phyloP scores from a whole-genome alignment of 768 basidiomycete species.

The Boletellus sp. region DNA sequence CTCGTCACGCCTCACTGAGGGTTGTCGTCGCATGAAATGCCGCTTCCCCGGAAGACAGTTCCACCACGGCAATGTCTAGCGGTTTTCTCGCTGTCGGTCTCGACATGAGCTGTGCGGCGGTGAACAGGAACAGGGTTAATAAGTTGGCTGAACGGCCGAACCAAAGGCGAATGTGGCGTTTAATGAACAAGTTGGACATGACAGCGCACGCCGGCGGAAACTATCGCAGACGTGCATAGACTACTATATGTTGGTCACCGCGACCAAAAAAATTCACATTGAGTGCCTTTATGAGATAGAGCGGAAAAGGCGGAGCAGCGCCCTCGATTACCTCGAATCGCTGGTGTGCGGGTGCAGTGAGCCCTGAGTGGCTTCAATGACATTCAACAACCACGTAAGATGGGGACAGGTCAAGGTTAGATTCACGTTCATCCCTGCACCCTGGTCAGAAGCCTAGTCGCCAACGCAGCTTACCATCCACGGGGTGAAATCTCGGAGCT shows the following conservation, averaged over 20 bases:
- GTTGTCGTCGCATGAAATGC: slow-evolving; percentile 56
- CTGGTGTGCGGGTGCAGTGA: too few relatives aligned
- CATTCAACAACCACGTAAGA: slow-evolving; percentile 4
- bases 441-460: slow-evolving; percentile 49
- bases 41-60: slow-evolving; percentile 55
- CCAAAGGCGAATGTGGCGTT: too few relatives aligned
- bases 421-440: slow-evolving; percentile 51
- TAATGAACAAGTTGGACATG: too few relatives aligned
- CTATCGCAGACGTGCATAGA: too few relatives aligned
- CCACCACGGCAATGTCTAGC: slow-evolving; percentile 49
- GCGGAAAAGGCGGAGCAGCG: too few relatives aligned
- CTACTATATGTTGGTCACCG: too few relatives aligned
- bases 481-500: slow-evolving; percentile 53
- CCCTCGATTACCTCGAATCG: too few relatives aligned
- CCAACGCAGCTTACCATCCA: slow-evolving; percentile 58
- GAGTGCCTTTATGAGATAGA: too few relatives aligned
- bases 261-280: too few relatives aligned
- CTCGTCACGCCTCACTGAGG: slow-evolving; percentile 51
- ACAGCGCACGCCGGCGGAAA: too few relatives aligned
- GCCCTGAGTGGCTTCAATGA: too few relatives aligned
- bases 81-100: slow-evolving; percentile 54
- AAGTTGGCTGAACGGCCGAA: too few relatives aligned
- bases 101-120: slow-evolving; percentile 51
- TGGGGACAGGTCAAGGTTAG: slow-evolving; percentile 1
- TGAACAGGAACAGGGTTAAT: background rate